These are phyloP conservation scores for Apophysomyces trapeziformis DNA, from an alignment of 371 early-diverging fungal species.

Conservation along the genomic window DNA sequence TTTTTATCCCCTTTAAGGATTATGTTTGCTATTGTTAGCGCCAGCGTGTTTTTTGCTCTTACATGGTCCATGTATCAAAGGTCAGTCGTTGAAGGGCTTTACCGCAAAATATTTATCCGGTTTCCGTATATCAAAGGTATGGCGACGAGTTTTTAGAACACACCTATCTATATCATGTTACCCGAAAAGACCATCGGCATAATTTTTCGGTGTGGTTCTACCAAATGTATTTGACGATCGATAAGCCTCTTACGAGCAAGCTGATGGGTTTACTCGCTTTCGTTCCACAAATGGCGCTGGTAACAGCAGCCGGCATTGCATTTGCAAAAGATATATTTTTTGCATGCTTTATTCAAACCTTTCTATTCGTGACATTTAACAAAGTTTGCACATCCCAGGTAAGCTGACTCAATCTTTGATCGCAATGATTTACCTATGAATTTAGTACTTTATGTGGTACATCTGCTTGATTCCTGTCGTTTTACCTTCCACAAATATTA, in stretches of 20 bases:
- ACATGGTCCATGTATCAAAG: conserved; percentile 75
- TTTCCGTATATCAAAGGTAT: conserved; percentile 55
- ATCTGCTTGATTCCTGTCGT: conserved; percentile 89
- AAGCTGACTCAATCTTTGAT: conserved; percentile 16
- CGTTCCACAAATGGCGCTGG: conserved; percentile 76
- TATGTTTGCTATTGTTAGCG: conserved; percentile 74
- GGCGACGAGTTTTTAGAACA: conserved; percentile 88
- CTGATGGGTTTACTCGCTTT: conserved; percentile 67
- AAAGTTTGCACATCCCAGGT: conserved; percentile 98
- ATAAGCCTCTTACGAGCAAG: conserved; percentile 43
- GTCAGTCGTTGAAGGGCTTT: conserved; percentile 33
- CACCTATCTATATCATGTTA: conserved; percentile 93
- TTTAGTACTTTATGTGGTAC: conserved; percentile 98
- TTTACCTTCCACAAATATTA: conserved; percentile 68
- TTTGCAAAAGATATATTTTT: conserved; percentile 86
- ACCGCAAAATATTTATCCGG: neutral
- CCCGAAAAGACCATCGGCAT: conserved; percentile 96
- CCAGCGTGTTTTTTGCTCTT: conserved; percentile 68
- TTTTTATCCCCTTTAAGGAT: conserved; percentile 66
- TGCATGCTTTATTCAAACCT: conserved; percentile 91
- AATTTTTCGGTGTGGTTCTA: conserved; percentile 98
- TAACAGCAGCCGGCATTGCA: conserved; percentile 61
- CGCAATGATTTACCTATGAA: neutral
- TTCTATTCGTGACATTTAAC: conserved; percentile 94
- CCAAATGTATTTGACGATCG: conserved; percentile 83